Conservation (phyloP, 495 filamentous ascomycete species). For the Chaetomium tenue region DNA sequence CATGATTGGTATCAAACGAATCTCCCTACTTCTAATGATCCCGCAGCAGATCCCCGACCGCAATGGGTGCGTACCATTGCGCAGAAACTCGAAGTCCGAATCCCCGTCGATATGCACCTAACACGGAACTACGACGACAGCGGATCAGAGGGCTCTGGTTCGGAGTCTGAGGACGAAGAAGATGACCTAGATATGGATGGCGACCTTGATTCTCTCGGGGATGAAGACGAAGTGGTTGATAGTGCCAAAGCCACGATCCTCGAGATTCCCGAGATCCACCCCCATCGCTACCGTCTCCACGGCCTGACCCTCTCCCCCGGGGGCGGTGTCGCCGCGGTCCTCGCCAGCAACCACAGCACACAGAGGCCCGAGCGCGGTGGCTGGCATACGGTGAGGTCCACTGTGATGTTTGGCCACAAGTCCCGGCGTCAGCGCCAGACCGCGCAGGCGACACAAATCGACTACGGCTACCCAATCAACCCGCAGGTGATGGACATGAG, state of each 20-base stretch:
- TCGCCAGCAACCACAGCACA: slow-evolving; percentile 41
- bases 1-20: slow-evolving; percentile 48
- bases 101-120: slow-evolving; percentile 33
- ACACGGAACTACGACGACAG: slow-evolving; percentile 27
- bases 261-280: slow-evolving; percentile 40
- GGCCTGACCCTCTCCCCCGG: slow-evolving; percentile 45
- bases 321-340: slow-evolving; percentile 44
- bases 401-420: slow-evolving; percentile 42
- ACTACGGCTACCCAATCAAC: slow-evolving; percentile 3
- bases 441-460: neutral
- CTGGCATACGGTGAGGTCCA: slow-evolving; percentile 42
- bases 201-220: slow-evolving; percentile 8
- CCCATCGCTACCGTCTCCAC: slow-evolving; percentile 46
- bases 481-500: neutral
- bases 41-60: slow-evolving; percentile 23
- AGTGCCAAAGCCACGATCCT: slow-evolving; percentile 29
- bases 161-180: slow-evolving; percentile 25
- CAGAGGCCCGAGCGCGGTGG: slow-evolving; percentile 43
- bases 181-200: slow-evolving; percentile 27
- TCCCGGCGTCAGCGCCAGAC: slow-evolving; percentile 8
- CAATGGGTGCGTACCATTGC: slow-evolving; percentile 45
- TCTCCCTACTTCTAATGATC: slow-evolving; percentile 28
- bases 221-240: slow-evolving; percentile 24
- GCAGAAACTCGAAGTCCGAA: slow-evolving; percentile 39
- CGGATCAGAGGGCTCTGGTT: slow-evolving; percentile 24